phyloP scores from a whole-genome alignment of 345 rosid species.

The Lenwebbia sp. region DNA sequence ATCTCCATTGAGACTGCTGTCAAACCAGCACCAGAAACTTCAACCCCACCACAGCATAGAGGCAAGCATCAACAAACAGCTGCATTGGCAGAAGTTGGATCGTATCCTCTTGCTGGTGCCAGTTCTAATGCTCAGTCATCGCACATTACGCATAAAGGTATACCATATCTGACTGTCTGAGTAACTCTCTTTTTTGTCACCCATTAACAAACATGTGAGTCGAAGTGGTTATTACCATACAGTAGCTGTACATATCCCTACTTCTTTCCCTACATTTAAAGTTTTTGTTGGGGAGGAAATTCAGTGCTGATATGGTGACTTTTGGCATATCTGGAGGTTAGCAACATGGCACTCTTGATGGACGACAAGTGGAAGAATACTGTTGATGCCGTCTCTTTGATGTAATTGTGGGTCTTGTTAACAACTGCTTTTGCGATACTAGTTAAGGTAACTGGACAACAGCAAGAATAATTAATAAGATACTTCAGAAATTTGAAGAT shows the following conservation, averaged over 20 bases:
- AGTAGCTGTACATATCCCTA: background rate
- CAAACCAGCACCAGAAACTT: background rate
- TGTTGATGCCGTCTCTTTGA: background rate
- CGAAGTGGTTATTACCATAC: background rate
- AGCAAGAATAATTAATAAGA: background rate
- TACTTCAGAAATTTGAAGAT: background rate
- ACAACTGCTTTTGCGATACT: background rate
- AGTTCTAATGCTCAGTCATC: background rate
- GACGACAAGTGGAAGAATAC: background rate
- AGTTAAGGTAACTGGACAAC: background rate
- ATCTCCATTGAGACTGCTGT: background rate
- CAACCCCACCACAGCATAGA: background rate
- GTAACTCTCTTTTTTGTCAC: background rate
- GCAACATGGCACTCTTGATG: background rate
- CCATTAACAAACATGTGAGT: background rate
- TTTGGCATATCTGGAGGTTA: background rate
- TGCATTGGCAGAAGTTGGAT: background rate
- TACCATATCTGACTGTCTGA: background rate
- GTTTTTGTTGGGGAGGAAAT: background rate
- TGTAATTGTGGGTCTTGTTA: background rate
- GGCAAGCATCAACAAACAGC: background rate
- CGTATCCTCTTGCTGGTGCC: background rate
- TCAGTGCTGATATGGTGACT: background rate
- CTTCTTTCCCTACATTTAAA: background rate
- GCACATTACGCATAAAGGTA: background rate